phyloP scores from a whole-genome alignment of 2,329 filamentous ascomycete species.

The Verticillium albo-atrum region DNA sequence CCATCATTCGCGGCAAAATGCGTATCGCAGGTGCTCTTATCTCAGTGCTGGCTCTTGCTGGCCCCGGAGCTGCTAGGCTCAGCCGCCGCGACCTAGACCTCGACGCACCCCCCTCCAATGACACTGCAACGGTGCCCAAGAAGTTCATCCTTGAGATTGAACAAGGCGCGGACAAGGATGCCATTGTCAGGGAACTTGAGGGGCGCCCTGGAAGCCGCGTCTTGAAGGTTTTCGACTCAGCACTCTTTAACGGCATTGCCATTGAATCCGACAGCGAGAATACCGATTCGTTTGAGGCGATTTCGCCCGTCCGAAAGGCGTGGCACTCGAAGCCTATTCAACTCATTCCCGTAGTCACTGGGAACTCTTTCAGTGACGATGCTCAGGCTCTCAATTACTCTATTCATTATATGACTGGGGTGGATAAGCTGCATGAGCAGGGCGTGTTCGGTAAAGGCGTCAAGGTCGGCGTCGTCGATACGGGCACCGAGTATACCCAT shows the following conservation, averaged over 20 bases:
- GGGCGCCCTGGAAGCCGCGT: constrained; percentile 5
- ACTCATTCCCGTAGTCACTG: not conserved
- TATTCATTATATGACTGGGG: constrained; percentile 30
- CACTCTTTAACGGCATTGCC: constrained; percentile 22
- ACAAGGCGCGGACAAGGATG: constrained; percentile 8
- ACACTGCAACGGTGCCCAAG: constrained; percentile 5
- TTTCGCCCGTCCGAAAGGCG: constrained; percentile 7
- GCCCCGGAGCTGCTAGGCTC: constrained; percentile 2
- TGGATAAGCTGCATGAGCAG: constrained; percentile 29
- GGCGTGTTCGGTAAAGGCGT: constrained; percentile 31
- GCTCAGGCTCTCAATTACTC: constrained; percentile 21
- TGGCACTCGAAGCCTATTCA: constrained; percentile 10
- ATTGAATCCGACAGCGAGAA: constrained; percentile 12
- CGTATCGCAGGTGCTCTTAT: constrained; percentile 5
- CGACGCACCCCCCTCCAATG: not conserved
- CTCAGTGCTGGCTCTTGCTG: constrained; percentile 7
- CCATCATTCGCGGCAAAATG: not conserved
- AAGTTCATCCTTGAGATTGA: constrained; percentile 11
- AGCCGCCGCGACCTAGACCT: constrained; percentile 4
- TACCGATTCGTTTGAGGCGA: constrained; percentile 11
- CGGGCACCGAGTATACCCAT: constrained; percentile 34
- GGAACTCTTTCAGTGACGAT: not conserved
- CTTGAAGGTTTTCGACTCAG: constrained; percentile 15
- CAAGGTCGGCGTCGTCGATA: constrained; percentile 34
- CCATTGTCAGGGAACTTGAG: constrained; percentile 7